A percentile compares a stretch with the other conserved stretches of the same genome.
phyloP scores from a whole-genome alignment of 176 grass and related monocot species.

The Juncus inflexus region DNA sequence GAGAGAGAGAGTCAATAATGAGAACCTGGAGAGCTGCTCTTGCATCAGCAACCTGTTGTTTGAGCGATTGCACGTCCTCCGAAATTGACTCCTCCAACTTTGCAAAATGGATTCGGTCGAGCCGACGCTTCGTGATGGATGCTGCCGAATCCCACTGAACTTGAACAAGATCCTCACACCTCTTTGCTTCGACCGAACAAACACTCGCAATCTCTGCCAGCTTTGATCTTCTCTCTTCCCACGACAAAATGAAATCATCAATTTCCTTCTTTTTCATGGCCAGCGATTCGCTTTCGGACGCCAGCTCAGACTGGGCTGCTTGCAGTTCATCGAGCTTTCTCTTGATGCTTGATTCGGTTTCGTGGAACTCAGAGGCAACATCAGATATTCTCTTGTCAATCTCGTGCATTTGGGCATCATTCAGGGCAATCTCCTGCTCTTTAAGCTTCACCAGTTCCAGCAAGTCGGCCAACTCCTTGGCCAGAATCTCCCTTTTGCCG shows the following conservation, averaged over 20 bases:
- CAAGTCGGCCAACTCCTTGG: slow-evolving; percentile 66
- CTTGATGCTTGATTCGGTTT: slow-evolving; percentile 62
- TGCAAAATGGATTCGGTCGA: slow-evolving; percentile 59
- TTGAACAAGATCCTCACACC: slow-evolving; percentile 43
- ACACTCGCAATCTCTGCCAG: slow-evolving; percentile 46
- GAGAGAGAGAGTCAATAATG: slow-evolving; percentile 12
- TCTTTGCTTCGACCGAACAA: slow-evolving; percentile 75
- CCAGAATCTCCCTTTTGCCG: slow-evolving; percentile 50
- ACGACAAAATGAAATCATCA: slow-evolving; percentile 45
- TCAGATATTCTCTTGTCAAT: slow-evolving; percentile 67
- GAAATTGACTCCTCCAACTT: slow-evolving; percentile 79
- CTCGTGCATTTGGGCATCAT: slow-evolving; percentile 60
- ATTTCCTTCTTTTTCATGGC: slow-evolving; percentile 62
- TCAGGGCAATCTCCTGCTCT: slow-evolving; percentile 84
- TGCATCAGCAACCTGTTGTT: slow-evolving; percentile 72
- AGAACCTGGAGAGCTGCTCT: slow-evolving; percentile 79
- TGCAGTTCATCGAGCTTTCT: slow-evolving; percentile 50
- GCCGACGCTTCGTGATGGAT: slow-evolving; percentile 66
- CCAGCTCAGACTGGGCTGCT: slow-evolving; percentile 45
- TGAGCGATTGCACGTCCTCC: slow-evolving; percentile 71
- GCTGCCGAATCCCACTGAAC: slow-evolving; percentile 61
- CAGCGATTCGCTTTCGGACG: slow-evolving; percentile 55
- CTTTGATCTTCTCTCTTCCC: slow-evolving; percentile 47
- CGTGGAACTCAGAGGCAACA: slow-evolving; percentile 56
- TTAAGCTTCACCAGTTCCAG: slow-evolving; percentile 77